Conservation (phyloP, 1,284 basidiomycete species). For the Peniophora sp. region DNA sequence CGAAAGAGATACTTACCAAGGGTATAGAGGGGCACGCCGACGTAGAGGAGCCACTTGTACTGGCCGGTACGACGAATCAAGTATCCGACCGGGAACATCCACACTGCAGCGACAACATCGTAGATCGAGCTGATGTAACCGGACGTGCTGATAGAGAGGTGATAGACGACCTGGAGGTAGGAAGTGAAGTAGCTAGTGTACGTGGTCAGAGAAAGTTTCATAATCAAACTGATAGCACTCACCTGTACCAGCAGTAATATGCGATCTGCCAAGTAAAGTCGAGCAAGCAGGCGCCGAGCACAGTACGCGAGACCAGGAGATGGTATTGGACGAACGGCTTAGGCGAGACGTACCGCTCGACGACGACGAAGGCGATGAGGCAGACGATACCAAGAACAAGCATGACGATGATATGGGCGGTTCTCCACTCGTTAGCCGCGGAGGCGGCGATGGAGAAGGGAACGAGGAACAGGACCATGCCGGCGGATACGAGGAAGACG, state of each 20-base stretch:
- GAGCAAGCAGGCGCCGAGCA: conserved; percentile 26
- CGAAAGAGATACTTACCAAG: too few species aligned
- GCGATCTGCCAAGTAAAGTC: conserved; percentile 17
- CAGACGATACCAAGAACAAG: conserved; percentile 27
- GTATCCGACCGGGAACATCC: too few species aligned
- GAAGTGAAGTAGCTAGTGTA: conserved; percentile 19
- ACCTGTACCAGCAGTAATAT: conserved; percentile 6
- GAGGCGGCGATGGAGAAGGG: conserved; percentile 30
- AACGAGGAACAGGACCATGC: conserved; percentile 25
- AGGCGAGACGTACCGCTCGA: conserved; percentile 27
- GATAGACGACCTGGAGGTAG: neutral
- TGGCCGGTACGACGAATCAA: too few species aligned
- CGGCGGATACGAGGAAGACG: conserved; percentile 23
- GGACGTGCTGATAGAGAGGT: conserved; percentile 22
- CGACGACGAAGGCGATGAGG: conserved; percentile 25
- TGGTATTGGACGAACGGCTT: neutral
- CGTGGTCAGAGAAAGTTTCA: conserved; percentile 18
- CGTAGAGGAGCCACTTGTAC: too few species aligned
- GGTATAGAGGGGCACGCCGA: too few species aligned
- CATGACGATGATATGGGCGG: conserved; percentile 25
- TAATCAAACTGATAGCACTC: conserved; percentile 13
- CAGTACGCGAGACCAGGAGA: conserved; percentile 14
- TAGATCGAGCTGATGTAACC: too few species aligned
- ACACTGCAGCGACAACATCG: too few species aligned
- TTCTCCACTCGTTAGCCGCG: conserved; percentile 18